A percentile compares a stretch with the other conserved stretches of the same genome.
phyloP scores from a whole-genome alignment of 1,284 basidiomycete genomes.

The Sporisorium scitamineum region DNA sequence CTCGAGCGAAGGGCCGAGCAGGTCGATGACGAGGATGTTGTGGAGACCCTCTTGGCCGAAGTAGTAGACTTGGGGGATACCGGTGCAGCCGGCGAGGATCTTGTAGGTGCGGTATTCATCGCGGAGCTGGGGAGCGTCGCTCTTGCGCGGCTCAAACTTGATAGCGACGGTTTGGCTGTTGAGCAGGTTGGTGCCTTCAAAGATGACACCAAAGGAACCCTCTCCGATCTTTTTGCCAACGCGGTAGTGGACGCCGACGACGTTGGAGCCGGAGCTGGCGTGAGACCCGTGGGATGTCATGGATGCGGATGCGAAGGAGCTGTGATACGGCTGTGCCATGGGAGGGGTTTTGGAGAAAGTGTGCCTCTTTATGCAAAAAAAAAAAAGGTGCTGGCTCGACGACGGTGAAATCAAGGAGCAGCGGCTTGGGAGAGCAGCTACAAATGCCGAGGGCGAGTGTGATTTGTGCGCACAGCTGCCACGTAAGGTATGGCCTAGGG shows the following conservation, averaged over 20 bases:
- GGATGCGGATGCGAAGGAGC: conserved; percentile 39
- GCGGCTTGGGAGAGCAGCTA: not conserved
- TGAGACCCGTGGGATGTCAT: conserved; percentile 65
- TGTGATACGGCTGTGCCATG: conserved; percentile 46
- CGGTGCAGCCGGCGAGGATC: conserved; percentile 91
- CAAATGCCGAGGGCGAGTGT: not conserved
- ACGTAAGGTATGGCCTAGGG: not conserved
- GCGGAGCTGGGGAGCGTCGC: conserved; percentile 92
- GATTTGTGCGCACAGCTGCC: not conserved
- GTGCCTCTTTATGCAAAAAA: too few relatives aligned
- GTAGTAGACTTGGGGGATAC: conserved; percentile 95
- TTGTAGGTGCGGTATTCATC: conserved; percentile 98
- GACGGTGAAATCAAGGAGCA: not conserved
- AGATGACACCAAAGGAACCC: conserved; percentile 91
- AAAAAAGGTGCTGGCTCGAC: not conserved
- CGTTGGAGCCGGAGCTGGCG: conserved; percentile 66
- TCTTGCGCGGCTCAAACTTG: conserved; percentile 98
- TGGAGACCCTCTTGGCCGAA: conserved; percentile 97
- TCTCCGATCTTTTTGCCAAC: conserved; percentile 80
- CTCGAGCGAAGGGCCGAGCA: conserved; percentile 90
- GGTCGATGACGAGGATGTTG: conserved; percentile 95
- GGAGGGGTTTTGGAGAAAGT: not conserved
- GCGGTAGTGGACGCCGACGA: conserved; percentile 78
- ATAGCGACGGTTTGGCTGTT: conserved; percentile 96
- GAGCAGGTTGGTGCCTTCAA: conserved; percentile 93